Evolutionary conservation across 1,284 basidiomycete species (phyloP), one percentile per base, ranked within the genome.

Genomic region (Tremellales sp.): DNA sequence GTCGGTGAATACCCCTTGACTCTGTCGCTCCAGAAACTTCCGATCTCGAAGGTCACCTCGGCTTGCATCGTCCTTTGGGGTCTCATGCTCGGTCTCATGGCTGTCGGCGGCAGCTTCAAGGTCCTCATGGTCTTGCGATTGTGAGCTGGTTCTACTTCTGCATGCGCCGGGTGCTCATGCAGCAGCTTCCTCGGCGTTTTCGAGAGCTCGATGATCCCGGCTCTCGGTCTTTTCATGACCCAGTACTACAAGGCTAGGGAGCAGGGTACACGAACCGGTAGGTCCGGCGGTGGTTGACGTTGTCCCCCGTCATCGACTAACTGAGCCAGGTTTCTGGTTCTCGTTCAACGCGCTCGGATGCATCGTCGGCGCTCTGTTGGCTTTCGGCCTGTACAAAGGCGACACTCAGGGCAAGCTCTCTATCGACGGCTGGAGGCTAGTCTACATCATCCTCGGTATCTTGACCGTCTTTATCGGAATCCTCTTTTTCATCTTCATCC

Each of bases 371-470:
- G 50, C 44, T 10, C 12, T 49, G n/a, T 22, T 51, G 27, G 58
- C 55, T 37, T 65, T 58, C 51, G 59, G 54, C 45, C 56, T 65
- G 15, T 31, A 31, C 43, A 61, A 53, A 11, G 26, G 37, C 6
- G 43, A 46, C 26, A 54, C 56, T 6, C 43, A 60, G 33, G 33
- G 46, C 3, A 33, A 48, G 8, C 59, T 59, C 40, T 48, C 45
- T 2, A 40, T 57, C 8, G 52, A 53, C 25, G 57, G 50, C 0
- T 63, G 63, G 63, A 46, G 60, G 11, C 52, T 57, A 24, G 64
- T 65, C 55, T 62, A 62, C 53, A 49, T 61, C n/a, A 64, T 65
- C 54, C 58, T 65, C 11, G 64, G 64, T 23, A 60, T 51, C 11
- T 29, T 53, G 22, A 65, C 63, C 15, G 54, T 15, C 8, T 31